A percentile compares a stretch with the other conserved stretches of the same genome.
Conservation (phyloP, 1,139 yeast species). For the Komagataea norvegica region DNA sequence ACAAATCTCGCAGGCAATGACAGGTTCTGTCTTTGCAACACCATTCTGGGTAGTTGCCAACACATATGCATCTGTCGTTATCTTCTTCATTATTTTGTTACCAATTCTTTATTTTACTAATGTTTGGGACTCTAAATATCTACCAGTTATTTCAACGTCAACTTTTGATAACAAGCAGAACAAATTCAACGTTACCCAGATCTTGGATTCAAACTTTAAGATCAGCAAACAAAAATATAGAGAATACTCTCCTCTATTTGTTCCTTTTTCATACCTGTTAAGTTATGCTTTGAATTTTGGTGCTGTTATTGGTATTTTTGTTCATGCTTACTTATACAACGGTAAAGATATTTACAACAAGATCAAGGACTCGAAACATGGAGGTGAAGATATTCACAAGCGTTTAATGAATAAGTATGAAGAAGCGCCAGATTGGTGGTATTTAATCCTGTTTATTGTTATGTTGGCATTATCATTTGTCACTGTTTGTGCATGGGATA, state of each 20-base stretch:
- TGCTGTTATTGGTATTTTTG: slow-evolving; percentile 36
- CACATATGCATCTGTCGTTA: slow-evolving; percentile 29
- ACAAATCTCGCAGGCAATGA: slow-evolving; percentile 36
- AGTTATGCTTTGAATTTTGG: slow-evolving; percentile 41
- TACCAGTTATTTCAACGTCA: slow-evolving; percentile 36
- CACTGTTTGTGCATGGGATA: slow-evolving; percentile 28
- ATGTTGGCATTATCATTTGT: slow-evolving; percentile 33
- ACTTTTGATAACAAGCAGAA: slow-evolving; percentile 34
- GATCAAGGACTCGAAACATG: slow-evolving; percentile 29
- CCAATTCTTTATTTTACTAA: slow-evolving; percentile 36
- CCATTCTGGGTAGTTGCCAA: slow-evolving; percentile 44
- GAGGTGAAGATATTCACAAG: slow-evolving; percentile 39
- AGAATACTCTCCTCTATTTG: slow-evolving; percentile 34
- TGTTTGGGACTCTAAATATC: slow-evolving; percentile 37
- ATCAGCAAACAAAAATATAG: slow-evolving; percentile 30
- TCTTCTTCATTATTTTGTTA: slow-evolving; percentile 32
- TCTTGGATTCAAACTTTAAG: slow-evolving; percentile 31
- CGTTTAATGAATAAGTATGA: slow-evolving; percentile 34
- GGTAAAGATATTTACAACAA: slow-evolving; percentile 35
- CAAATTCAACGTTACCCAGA: slow-evolving; percentile 33
- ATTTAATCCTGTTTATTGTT: slow-evolving; percentile 30
- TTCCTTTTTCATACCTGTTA: slow-evolving; percentile 36
- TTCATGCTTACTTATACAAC: slow-evolving; percentile 36
- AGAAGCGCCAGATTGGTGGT: slow-evolving; percentile 42
- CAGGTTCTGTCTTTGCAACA: slow-evolving; percentile 46